A percentile compares a stretch with the other conserved stretches of the same genome.
These are phyloP conservation scores for Lachancea sp. DNA, from an alignment of 805 yeast genomes.

Conservation along the genomic window DNA sequence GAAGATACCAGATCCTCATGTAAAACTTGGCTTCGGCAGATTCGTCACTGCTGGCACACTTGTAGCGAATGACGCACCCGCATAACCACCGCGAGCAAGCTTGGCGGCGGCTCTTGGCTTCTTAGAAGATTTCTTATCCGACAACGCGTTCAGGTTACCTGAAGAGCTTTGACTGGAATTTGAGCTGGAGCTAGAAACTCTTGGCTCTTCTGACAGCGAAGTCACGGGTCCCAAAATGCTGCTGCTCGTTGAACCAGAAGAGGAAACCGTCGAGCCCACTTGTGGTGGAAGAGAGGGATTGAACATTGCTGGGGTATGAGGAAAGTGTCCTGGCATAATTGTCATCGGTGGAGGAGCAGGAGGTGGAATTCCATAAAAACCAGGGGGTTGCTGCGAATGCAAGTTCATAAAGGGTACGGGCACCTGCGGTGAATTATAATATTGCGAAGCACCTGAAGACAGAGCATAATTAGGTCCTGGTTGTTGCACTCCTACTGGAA, in stretches of 20 bases:
- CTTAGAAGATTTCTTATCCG: conserved; percentile 4
- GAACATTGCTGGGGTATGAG: conserved; percentile 4
- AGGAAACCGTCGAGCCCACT: neutral
- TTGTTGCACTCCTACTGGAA: conserved; percentile 2
- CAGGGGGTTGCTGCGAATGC: conserved; percentile 13
- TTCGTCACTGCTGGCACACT: conserved; percentile 28
- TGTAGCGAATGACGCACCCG: conserved; percentile 34
- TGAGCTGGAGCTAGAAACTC: conserved; percentile 2
- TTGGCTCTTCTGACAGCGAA: conserved; percentile 3
- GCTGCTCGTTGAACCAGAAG: conserved; percentile 3
- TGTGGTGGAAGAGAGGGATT: conserved; percentile 1
- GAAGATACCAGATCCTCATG: conserved; percentile 13
- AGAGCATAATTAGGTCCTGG: conserved; percentile 12
- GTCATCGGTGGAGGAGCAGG: conserved; percentile 15
- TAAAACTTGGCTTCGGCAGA: conserved; percentile 33
- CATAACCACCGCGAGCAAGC: conserved; percentile 16
- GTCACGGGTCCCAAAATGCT: conserved; percentile 4
- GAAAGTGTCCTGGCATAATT: conserved; percentile 10
- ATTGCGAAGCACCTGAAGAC: conserved; percentile 12
- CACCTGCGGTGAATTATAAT: conserved; percentile 13
- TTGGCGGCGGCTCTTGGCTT: conserved; percentile 3
- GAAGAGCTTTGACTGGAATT: neutral
- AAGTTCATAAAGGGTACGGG: conserved; percentile 13
- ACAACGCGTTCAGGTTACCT: neutral
- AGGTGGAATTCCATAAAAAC: conserved; percentile 6